phyloP scores from a whole-genome alignment of 306 rosid species.

The Medicago truncatula region DNA sequence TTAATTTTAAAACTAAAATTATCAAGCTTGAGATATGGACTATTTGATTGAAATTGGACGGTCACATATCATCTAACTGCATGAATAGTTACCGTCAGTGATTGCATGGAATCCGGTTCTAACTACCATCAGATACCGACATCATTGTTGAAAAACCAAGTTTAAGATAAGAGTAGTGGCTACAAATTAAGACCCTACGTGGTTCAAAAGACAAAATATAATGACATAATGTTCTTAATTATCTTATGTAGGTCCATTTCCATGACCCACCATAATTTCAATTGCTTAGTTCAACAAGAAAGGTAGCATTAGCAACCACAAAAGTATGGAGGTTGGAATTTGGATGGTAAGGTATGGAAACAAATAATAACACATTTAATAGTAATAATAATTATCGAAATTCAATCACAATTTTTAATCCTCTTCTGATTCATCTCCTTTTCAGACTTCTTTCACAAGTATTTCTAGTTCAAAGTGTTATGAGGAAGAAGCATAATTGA shows the following conservation, averaged over 20 bases:
- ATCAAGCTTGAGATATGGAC: no score
- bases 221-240: background rate
- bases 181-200: conserved; percentile 43
- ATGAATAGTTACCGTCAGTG: no score
- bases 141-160: background rate
- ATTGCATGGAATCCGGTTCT: background rate
- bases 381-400: background rate
- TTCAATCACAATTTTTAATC: conserved; percentile 28
- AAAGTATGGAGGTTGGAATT: conserved; percentile 39
- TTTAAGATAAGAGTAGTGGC: conserved; percentile 17
- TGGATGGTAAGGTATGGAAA: conserved; percentile 39
- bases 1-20: no score
- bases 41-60: background rate
- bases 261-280: conserved; percentile 54
- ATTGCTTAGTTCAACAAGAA: conserved; percentile 44
- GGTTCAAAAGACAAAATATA: conserved; percentile 37
- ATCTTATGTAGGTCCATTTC: conserved; percentile 44
- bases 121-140: conserved; percentile 1
- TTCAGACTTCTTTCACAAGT: no score
- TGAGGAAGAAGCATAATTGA: no score
- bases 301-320: conserved; percentile 39
- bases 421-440: conserved; percentile 2
- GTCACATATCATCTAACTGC: background rate
- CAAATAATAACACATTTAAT: conserved; percentile 46
- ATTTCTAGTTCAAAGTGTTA: background rate